Evolutionary conservation across 306 rosid genomes (phyloP), one percentile per base, ranked within the genome.

Genomic region (Potentilla sterilis): DNA sequence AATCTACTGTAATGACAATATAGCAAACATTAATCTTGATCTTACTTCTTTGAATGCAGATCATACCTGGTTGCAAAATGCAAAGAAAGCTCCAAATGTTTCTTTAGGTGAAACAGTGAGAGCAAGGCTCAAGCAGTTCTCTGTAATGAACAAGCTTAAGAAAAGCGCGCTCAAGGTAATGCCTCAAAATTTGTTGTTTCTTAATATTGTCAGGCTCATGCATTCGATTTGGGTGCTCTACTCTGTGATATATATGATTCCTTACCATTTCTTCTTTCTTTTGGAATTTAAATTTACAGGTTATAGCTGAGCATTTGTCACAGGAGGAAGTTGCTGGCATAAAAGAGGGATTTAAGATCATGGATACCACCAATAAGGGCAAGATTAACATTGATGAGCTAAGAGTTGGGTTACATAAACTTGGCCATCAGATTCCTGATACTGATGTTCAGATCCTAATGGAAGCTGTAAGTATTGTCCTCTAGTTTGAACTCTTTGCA

Each of bases 71-170:
- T 69, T 95, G 76, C 91, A 80, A 75, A 88, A 95, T 87, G 92
- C 91, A 57, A 89, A 95, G 84, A 95, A 81, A 67, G 99, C 97
- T 83, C 91, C 99, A n/a, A 88, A 95, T 83, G 92, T 95, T 77
- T 90, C 97, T 9, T 83, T 95, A 43, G 99, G 98, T 79, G 98
- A 96, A 86, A 88, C 96, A 54, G 99, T 96, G 38, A 91, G 76
- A 78, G 96, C 99, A 78, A 89, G 98, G 79, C 91, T 96, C 54
- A 92, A 83, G 93, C 99, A 96, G 79, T 96, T 96, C 79, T 88
- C 99, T 74, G 88, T 92, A 52, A 96, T 96, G 99, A 96, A 96
- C 90, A 96, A 96, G 89, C 97, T 96, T 72, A 92, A 96, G 99
- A 96, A 92, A 86, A 88, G 90, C 46, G 99, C 98, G 81, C 81